Evolutionary conservation across 2,329 filamentous ascomycete genomes (phyloP).

Genomic region (Ceratocystis alfenasii): DNA sequence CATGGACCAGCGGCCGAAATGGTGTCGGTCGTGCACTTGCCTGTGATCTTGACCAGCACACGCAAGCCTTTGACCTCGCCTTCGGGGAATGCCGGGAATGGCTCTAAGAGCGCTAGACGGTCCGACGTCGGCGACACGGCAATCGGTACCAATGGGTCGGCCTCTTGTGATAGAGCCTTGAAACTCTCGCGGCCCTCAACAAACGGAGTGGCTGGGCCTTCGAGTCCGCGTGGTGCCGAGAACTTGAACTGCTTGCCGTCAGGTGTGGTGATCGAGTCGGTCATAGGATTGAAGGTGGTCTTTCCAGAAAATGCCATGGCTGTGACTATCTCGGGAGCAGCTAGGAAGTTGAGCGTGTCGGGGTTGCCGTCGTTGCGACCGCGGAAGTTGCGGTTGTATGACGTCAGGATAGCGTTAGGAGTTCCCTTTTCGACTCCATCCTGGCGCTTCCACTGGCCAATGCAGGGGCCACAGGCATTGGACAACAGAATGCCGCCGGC

Average conservation of each 20-base stretch:
- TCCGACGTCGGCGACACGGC: constrained; percentile 77
- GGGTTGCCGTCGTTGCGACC: constrained; percentile 95
- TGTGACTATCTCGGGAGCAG: constrained; percentile 91
- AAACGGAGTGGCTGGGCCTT: constrained; percentile 54
- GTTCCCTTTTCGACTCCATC: constrained; percentile 77
- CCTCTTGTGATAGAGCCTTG: constrained; percentile 57
- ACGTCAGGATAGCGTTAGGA: constrained; percentile 86
- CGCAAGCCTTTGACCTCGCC: constrained; percentile 63
- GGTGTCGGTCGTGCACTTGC: constrained; percentile 97
- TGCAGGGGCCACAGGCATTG: constrained; percentile 89
- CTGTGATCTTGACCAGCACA: constrained; percentile 90
- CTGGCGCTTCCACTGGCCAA: constrained; percentile 88
- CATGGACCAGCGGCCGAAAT: constrained; percentile 94
- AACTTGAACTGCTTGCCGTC: constrained; percentile 78
- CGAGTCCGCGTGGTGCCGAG: constrained; percentile 59
- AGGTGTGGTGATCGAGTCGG: constrained; percentile 68
- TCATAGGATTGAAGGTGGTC: constrained; percentile 93
- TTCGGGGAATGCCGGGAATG: constrained; percentile 72
- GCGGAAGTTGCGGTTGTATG: constrained; percentile 97
- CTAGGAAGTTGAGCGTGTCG: constrained; percentile 96
- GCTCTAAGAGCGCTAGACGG: constrained; percentile 80
- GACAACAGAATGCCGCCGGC: constrained; percentile 84
- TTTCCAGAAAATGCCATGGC: constrained; percentile 87
- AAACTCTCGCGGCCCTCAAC: constrained; percentile 65
- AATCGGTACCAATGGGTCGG: constrained; percentile 59